Conservation (phyloP, 805 yeast species). For the Candida adriatica region DNA sequence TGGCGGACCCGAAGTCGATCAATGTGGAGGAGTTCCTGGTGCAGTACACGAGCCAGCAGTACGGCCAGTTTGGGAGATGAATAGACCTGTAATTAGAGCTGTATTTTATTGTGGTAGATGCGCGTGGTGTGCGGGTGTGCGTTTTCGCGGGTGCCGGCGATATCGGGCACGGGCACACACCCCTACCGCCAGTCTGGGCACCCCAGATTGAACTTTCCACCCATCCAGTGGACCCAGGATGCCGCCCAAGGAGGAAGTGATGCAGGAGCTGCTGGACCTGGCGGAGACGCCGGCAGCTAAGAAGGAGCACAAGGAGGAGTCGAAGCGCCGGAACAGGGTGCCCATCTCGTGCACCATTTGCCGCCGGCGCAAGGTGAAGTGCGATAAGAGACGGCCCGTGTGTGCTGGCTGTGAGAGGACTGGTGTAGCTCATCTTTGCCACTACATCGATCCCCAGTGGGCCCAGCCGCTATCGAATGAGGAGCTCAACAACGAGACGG, state of each 20-base stretch:
- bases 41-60: constrained; percentile 3
- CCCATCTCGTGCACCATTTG: constrained; percentile 43
- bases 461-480: constrained; percentile 38
- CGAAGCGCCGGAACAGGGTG: constrained; percentile 38
- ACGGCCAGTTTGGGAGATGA: no score
- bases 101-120: no score
- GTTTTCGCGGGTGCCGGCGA: no score
- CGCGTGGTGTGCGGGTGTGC: no score
- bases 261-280: constrained; percentile 6
- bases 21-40: constrained; percentile 7
- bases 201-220: no score
- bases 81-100: no score
- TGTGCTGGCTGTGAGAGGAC: constrained; percentile 51
- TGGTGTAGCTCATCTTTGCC: constrained; percentile 52
- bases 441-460: constrained; percentile 55
- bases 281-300: constrained; percentile 2
- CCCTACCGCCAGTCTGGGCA: no score
- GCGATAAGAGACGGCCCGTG: constrained; percentile 46
- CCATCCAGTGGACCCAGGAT: no score
- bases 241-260: constrained; percentile 1
- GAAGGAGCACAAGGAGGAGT: constrained; percentile 2
- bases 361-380: constrained; percentile 42
- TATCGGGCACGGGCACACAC: no score
- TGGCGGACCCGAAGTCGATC: no score
- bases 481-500: constrained; percentile 40